A percentile compares a stretch with the other conserved stretches of the same genome.
phyloP scores from a whole-genome alignment of 805 yeast genomes.

The Candida krabiensis region DNA sequence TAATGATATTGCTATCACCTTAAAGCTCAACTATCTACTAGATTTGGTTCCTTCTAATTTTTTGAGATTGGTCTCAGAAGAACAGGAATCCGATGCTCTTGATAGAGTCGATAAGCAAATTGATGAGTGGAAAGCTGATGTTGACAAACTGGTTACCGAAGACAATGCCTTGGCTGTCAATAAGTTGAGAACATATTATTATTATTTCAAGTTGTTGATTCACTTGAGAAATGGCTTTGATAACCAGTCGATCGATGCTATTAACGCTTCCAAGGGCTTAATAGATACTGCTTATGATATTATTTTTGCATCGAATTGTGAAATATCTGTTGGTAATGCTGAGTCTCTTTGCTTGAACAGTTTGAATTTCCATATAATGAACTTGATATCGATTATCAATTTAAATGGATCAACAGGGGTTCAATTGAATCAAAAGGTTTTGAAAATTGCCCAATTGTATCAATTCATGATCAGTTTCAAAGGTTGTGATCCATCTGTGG shows the following conservation, averaged over 20 bases:
- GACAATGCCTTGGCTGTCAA: constrained; percentile 26
- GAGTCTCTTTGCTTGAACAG: constrained; percentile 30
- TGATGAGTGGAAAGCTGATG: constrained; percentile 25
- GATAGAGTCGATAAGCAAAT: constrained; percentile 25
- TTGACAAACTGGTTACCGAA: constrained; percentile 18
- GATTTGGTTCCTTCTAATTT: constrained; percentile 32
- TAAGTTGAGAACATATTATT: constrained; percentile 31
- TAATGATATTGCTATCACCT: constrained; percentile 34
- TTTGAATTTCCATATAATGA: constrained; percentile 32
- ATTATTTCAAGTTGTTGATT: constrained; percentile 29
- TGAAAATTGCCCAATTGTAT: constrained; percentile 24
- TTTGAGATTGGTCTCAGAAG: constrained; percentile 18
- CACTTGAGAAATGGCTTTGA: constrained; percentile 14
- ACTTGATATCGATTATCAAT: constrained; percentile 25
- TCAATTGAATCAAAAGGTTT: constrained; percentile 12
- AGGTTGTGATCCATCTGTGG: constrained; percentile 25
- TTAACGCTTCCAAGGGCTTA: constrained; percentile 20
- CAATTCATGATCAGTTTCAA: constrained; percentile 22
- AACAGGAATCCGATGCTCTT: constrained; percentile 12
- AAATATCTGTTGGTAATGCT: constrained; percentile 22
- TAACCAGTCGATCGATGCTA: constrained; percentile 9
- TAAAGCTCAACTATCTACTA: constrained; percentile 33
- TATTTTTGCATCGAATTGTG: constrained; percentile 17
- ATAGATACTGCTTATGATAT: constrained; percentile 25
- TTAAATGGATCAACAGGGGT: constrained; percentile 19